Conservation (phyloP, 768 basidiomycete species). For the Suillus bovinus region DNA sequence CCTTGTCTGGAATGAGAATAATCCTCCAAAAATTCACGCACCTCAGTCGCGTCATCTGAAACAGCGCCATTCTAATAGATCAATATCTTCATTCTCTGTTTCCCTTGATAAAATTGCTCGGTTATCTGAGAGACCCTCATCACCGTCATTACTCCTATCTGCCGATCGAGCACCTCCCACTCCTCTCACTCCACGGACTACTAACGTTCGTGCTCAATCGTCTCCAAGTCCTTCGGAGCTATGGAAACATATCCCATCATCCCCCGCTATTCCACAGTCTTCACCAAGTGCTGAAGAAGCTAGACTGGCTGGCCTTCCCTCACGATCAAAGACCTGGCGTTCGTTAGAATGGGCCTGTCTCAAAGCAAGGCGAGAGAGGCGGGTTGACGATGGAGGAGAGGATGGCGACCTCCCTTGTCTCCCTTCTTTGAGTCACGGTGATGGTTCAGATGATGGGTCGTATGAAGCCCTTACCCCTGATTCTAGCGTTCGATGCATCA, state of each 20-base stretch:
- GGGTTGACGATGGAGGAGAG: slow-evolving; percentile 22
- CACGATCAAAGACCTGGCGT: slow-evolving; percentile 42
- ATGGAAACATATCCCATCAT: slow-evolving; percentile 33
- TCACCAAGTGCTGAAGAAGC: slow-evolving; percentile 25
- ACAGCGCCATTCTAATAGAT: slow-evolving; percentile 10
- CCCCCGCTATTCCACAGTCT: slow-evolving; percentile 22
- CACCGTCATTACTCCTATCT: slow-evolving; percentile 13
- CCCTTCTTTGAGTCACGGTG: slow-evolving; percentile 11
- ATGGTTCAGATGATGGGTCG: slow-evolving; percentile 14
- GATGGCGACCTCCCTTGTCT: slow-evolving; percentile 13
- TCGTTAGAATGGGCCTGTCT: slow-evolving; percentile 81
- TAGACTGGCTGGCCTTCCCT: slow-evolving; percentile 26
- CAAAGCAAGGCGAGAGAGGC: slow-evolving; percentile 34
- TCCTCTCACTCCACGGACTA: slow-evolving; percentile 33
- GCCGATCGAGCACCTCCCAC: slow-evolving; percentile 23
- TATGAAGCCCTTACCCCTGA: slow-evolving; percentile 20
- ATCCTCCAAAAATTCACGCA: slow-evolving; percentile 10
- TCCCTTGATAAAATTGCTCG: slow-evolving; percentile 33
- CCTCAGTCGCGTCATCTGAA: slow-evolving; percentile 10
- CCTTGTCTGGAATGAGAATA: slow-evolving; percentile 24
- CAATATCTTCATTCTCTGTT: slow-evolving; percentile 19
- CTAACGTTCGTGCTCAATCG: slow-evolving; percentile 11
- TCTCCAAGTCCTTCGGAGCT: slow-evolving; percentile 21
- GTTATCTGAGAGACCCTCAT: slow-evolving; percentile 30
- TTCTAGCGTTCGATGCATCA: slow-evolving; percentile 8